Percentiles rank a stretch among this genome's conserved stretches.
Conservation (phyloP, 2,329 filamentous ascomycete species). For the Polytolypa hystricis region DNA sequence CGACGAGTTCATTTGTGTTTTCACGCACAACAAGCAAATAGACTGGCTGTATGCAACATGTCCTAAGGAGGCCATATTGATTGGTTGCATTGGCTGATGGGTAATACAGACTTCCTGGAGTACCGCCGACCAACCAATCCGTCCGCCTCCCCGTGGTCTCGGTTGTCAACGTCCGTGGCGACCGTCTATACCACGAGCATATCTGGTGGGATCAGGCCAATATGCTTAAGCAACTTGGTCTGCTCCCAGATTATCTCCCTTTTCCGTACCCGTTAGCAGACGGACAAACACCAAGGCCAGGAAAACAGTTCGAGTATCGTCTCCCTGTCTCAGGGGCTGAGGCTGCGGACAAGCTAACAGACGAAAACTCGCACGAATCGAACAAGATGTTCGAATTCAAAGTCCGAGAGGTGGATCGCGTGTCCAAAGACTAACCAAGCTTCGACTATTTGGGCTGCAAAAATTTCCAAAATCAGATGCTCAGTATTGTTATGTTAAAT, state of each 20-base stretch:
- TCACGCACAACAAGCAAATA: conserved; percentile 46
- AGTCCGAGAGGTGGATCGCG: conserved; percentile 17
- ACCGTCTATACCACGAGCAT: conserved; percentile 43
- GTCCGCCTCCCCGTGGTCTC: conserved; percentile 48
- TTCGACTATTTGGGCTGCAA: too few relatives aligned
- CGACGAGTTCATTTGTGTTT: conserved; percentile 47
- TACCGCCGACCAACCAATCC: conserved; percentile 44
- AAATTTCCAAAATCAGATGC: too few relatives aligned
- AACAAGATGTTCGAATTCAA: conserved; percentile 46
- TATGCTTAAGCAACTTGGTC: conserved; percentile 47
- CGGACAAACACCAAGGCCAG: conserved; percentile 24
- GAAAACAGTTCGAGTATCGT: conserved; percentile 44
- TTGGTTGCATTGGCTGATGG: too few relatives aligned
- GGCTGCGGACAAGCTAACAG: conserved; percentile 40
- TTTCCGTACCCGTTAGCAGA: conserved; percentile 46
- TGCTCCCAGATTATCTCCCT: conserved; percentile 52
- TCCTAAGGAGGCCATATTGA: background rate
- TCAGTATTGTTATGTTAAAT: too few relatives aligned
- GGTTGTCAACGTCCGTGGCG: conserved; percentile 44
- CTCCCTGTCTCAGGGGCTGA: conserved; percentile 51
- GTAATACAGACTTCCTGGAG: conserved; percentile 39
- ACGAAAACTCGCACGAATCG: conserved; percentile 38
- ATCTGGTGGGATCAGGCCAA: conserved; percentile 54
- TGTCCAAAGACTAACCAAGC: too few relatives aligned
- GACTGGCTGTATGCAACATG: conserved; percentile 46